Evolutionary conservation across 1,284 basidiomycete species (phyloP).

Genomic region (Pisolithus thermaeus): DNA sequence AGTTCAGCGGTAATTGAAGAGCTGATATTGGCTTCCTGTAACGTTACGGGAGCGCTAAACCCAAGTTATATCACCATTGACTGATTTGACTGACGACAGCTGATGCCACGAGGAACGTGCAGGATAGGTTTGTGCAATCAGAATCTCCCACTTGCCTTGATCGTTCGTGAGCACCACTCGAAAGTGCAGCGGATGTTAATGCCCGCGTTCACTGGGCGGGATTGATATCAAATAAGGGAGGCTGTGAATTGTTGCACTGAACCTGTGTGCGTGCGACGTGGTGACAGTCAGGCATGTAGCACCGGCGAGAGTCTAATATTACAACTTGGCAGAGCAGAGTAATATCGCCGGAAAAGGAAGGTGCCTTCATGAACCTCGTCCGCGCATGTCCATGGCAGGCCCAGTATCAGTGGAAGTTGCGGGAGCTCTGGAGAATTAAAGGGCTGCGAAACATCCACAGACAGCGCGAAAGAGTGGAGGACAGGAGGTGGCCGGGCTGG

Average conservation of each 20-base stretch:
- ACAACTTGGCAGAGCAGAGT: too few species aligned
- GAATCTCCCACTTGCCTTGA: neutral
- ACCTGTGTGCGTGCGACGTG: too few species aligned
- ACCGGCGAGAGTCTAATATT: too few species aligned
- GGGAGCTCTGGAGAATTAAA: slow-evolving; percentile 10
- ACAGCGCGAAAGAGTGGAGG: slow-evolving; percentile 19
- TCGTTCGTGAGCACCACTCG: neutral
- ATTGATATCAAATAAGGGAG: too few species aligned
- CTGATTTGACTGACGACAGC: neutral
- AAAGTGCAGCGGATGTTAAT: neutral
- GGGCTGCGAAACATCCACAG: slow-evolving; percentile 7
- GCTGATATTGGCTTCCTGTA: neutral
- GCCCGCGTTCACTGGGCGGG: neutral
- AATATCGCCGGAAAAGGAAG: too few species aligned
- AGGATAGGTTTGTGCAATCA: neutral
- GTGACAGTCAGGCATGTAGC: too few species aligned
- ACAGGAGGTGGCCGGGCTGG: slow-evolving; percentile 61
- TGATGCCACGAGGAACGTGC: neutral
- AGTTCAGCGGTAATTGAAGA: neutral
- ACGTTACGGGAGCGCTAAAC: neutral
- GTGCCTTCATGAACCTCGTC: slow-evolving; percentile 15
- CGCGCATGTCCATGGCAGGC: slow-evolving; percentile 15
- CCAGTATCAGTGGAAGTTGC: slow-evolving; percentile 3
- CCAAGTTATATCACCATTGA: too few species aligned
- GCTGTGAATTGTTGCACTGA: too few species aligned